Percentiles rank a stretch among this genome's conserved stretches.
Conservation (phyloP, 1,139 yeast species). For the Waltiozyma sp. region DNA sequence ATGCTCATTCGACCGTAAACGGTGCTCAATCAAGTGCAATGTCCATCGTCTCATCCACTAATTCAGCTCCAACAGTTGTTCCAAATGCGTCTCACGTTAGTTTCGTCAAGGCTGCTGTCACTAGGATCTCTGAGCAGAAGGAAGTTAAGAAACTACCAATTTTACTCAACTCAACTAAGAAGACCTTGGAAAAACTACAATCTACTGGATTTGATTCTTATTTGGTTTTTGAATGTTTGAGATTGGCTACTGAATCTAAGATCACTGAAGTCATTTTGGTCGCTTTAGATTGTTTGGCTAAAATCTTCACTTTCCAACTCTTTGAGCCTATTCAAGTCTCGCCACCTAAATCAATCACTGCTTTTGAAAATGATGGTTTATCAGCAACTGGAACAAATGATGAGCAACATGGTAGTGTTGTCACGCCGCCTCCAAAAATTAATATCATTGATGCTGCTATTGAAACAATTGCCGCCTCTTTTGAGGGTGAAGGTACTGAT, state of each 20-base stretch:
- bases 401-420: background rate
- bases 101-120: constrained; percentile 38
- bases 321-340: constrained; percentile 37
- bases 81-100: constrained; percentile 11
- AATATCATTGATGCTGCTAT: constrained; percentile 75
- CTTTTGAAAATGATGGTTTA: constrained; percentile 19
- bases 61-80: constrained; percentile 7
- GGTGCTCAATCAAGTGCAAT: constrained; percentile 11
- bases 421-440: constrained; percentile 41
- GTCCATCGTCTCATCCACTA: constrained; percentile 12
- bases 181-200: constrained; percentile 28
- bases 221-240: constrained; percentile 48
- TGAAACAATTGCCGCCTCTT: constrained; percentile 74
- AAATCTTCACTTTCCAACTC: constrained; percentile 52
- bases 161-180: constrained; percentile 29
- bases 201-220: constrained; percentile 30
- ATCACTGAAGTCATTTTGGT: constrained; percentile 40
- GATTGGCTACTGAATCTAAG: constrained; percentile 45
- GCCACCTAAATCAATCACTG: constrained; percentile 28
- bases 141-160: constrained; percentile 38
- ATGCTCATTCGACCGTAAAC: constrained; percentile 6
- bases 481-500: constrained; percentile 88
- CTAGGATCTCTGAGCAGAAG: constrained; percentile 32
- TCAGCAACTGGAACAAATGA: constrained; percentile 20
- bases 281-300: constrained; percentile 57